Evolutionary conservation across 192 early-diverging fungal genomes (phyloP), one percentile per base, ranked within the genome.

Genomic region (Physocladia obscura): DNA sequence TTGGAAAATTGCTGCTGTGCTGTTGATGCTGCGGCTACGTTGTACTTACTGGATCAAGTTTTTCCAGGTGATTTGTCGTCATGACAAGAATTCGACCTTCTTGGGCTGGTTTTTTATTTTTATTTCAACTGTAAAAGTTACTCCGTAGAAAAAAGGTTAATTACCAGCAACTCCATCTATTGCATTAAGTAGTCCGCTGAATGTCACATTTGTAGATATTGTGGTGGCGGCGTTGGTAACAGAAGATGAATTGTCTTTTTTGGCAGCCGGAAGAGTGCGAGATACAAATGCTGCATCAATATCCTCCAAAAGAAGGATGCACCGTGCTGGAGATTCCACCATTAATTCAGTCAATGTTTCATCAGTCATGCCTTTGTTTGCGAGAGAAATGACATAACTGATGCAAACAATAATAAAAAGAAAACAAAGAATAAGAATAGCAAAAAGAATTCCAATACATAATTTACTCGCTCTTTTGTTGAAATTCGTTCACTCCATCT

Each of bases 1-100:
- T n/a, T n/a, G n/a, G n/a, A n/a, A n/a, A n/a, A n/a, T n/a, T n/a
- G n/a, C n/a, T n/a, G n/a, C n/a, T n/a, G n/a, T n/a, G n/a, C n/a
- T n/a, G n/a, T n/a, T n/a, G n/a, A n/a, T n/a, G n/a, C n/a, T n/a
- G n/a, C n/a, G n/a, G n/a, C n/a, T n/a, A n/a, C n/a, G n/a, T n/a
- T n/a, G n/a, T n/a, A 44, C 40, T 13, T 32, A 62, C 59, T 6
- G 85, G 75, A 75, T 90, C 89, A 24, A 91, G 75, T 22, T 79
- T 77, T 34, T 88, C 87, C 21, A 89, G 40, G 62, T 91, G 89
- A 44, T 91, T 90, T 24, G 89, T 91, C 0, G 90, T 92, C 90
- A 92, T 90, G 68, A 87, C 87, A 4, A 90, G 72, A 49, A 92
- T 85, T 2, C 90, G 78, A 2, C 88, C 90, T 69, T 92, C 90